Evolutionary conservation across 73 alveolate genomes (phyloP).

Genomic region (Diophrys appendiculata): DNA sequence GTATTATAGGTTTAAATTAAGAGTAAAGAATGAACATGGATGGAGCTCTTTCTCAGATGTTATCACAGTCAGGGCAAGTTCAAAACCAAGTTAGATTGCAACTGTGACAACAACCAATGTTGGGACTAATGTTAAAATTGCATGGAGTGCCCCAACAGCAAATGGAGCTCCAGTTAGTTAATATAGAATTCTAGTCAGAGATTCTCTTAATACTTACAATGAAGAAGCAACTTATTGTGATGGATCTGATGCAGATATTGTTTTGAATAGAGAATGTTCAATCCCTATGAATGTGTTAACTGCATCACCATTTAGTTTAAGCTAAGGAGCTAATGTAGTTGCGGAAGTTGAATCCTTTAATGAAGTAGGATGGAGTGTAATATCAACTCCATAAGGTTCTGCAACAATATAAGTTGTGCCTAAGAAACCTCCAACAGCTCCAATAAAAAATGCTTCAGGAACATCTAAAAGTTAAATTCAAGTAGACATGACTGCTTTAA

Average conservation of each 20-base stretch:
- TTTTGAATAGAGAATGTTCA: slow-evolving; percentile 8
- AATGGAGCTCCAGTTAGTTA: not conserved
- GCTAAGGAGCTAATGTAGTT: slow-evolving; percentile 30
- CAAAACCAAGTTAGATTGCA: slow-evolving; percentile 6
- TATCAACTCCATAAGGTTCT: no score
- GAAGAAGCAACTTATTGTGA: slow-evolving; percentile 13
- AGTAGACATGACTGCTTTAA: slow-evolving; percentile 13
- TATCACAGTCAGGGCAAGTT: slow-evolving; percentile 24
- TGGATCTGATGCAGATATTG: slow-evolving; percentile 7
- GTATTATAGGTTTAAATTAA: slow-evolving; percentile 17
- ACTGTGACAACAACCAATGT: slow-evolving; percentile 1
- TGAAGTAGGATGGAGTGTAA: not conserved
- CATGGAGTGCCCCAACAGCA: slow-evolving; percentile 46
- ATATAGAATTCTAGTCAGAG: not conserved
- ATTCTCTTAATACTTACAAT: not conserved
- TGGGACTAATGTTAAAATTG: not conserved
- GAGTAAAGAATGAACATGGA: slow-evolving; percentile 34
- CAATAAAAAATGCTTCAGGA: slow-evolving; percentile 20
- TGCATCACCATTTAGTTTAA: slow-evolving; percentile 6
- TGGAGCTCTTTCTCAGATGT: slow-evolving; percentile 35
- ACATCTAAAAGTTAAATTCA: slow-evolving; percentile 33
- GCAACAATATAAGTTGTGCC: slow-evolving; percentile 4
- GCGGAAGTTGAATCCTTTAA: slow-evolving; percentile 31
- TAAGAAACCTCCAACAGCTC: slow-evolving; percentile 16
- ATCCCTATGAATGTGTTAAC: slow-evolving; percentile 41